Evolutionary conservation across 164 flowering plant species (phyloP).

Genomic region (grape (Vitis vinifera)): DNA sequence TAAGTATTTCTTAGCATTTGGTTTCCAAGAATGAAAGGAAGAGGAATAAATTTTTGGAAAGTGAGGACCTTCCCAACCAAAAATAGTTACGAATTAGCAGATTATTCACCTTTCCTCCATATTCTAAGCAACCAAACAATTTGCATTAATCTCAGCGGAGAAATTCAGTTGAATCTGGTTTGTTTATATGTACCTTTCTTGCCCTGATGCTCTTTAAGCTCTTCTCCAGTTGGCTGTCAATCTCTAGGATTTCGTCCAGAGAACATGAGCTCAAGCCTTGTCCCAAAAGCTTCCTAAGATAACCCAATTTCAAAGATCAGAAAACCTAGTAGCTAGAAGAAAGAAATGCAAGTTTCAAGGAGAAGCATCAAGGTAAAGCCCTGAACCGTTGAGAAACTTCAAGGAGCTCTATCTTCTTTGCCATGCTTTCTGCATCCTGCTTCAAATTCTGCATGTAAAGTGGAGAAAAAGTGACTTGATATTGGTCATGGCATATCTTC

Average conservation of each 20-base stretch:
- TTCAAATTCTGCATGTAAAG: constrained; percentile 23
- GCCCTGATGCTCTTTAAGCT: constrained; percentile 30
- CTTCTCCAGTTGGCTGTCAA: constrained; percentile 24
- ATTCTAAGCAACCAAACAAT: too few relatives aligned
- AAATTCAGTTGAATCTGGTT: not conserved
- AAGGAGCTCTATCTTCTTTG: constrained; percentile 32
- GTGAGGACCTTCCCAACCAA: too few relatives aligned
- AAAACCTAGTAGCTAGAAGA: not conserved
- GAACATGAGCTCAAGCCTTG: constrained; percentile 27
- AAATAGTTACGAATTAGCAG: too few relatives aligned
- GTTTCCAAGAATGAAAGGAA: not conserved
- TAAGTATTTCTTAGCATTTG: not conserved
- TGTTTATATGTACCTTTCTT: constrained; percentile 34
- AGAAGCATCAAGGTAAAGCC: not conserved
- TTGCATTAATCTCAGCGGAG: not conserved
- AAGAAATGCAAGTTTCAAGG: not conserved
- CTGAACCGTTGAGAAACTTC: constrained; percentile 25
- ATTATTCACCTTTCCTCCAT: too few relatives aligned
- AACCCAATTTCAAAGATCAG: not conserved
- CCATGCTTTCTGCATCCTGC: constrained; percentile 27
- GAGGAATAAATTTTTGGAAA: not conserved
- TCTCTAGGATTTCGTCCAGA: constrained; percentile 29
- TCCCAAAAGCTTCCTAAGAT: constrained; percentile 39
- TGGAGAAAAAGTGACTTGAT: too few relatives aligned
- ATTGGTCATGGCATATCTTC: not conserved